A percentile compares a stretch with the other conserved stretches of the same genome.
phyloP scores from a whole-genome alignment of 495 filamentous ascomycete genomes.

The Podospora pseudoanserina region DNA sequence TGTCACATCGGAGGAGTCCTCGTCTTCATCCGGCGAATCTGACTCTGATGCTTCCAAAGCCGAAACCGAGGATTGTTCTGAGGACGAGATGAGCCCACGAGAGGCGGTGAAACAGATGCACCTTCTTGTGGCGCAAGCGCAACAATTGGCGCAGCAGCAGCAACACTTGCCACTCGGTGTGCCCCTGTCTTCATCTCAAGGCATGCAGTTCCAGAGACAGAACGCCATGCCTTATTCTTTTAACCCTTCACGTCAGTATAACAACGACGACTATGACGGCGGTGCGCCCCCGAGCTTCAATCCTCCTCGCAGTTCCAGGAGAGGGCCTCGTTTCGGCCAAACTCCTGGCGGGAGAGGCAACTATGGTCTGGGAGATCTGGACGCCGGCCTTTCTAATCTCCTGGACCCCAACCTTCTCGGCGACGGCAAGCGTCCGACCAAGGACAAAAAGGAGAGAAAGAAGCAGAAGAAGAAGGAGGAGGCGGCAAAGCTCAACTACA shows the following conservation, averaged over 20 bases:
- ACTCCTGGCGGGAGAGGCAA: background rate
- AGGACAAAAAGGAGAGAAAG: constrained; percentile 42
- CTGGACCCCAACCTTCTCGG: constrained; percentile 26
- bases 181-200: background rate
- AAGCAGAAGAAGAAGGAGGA: constrained; percentile 43
- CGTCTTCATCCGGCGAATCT: constrained; percentile 23
- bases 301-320: constrained; percentile 7
- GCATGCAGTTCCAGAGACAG: background rate
- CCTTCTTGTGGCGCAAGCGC: constrained; percentile 22
- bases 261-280: constrained; percentile 1
- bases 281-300: constrained; percentile 18
- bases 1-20: constrained; percentile 11
- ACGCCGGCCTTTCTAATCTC: background rate
- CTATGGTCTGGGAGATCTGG: background rate
- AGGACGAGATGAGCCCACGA: constrained; percentile 11
- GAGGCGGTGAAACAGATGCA: constrained; percentile 29
- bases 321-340: background rate
- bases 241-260: constrained; percentile 13
- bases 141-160: constrained; percentile 13
- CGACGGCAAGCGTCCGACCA: constrained; percentile 40
- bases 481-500: constrained; percentile 68
- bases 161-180: background rate
- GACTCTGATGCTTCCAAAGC: constrained; percentile 25
- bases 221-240: background rate
- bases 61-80: background rate